phyloP scores from a whole-genome alignment of 805 yeast species.

The Wickerhamiella occidentalis region DNA sequence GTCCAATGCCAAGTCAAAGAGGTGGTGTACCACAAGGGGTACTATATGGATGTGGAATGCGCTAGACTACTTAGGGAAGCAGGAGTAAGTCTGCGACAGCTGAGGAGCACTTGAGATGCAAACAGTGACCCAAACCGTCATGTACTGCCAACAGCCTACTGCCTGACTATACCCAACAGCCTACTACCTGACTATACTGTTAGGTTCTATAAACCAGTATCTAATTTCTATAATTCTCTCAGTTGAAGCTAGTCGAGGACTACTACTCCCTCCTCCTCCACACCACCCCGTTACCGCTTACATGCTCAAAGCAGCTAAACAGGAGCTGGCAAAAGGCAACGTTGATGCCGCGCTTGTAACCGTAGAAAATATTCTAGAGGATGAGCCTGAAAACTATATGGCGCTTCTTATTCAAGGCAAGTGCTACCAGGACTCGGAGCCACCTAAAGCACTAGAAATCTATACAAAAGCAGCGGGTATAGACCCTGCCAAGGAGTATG shows the following conservation, averaged over 20 bases:
- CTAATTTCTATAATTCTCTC: no score
- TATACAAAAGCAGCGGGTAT: conserved; percentile 34
- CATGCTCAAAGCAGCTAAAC: conserved; percentile 21
- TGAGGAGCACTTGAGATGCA: conserved; percentile 30
- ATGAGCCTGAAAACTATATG: conserved; percentile 46
- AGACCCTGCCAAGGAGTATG: conserved; percentile 38
- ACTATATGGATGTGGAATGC: conserved; percentile 80
- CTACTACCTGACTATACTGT: no score
- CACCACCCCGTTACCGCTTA: background rate
- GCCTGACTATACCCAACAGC: no score
- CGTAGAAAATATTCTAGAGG: conserved; percentile 42
- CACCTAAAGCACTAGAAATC: conserved; percentile 40
- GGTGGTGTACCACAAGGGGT: conserved; percentile 85
- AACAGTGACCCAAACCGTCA: no score
- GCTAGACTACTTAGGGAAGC: conserved; percentile 62
- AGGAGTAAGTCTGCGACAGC: conserved; percentile 59
- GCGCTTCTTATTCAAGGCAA: conserved; percentile 55
- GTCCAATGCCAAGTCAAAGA: conserved; percentile 85
- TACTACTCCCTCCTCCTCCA: no score
- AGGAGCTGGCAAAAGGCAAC: conserved; percentile 35
- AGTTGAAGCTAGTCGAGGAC: no score
- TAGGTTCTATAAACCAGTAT: no score
- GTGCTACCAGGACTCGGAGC: conserved; percentile 36
- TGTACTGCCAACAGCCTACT: background rate
- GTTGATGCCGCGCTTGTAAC: conserved; percentile 49